Base-by-base conservation (phyloP, 1,284 basidiomycete genomes). In the Austroboletus rostrupii region DNA sequence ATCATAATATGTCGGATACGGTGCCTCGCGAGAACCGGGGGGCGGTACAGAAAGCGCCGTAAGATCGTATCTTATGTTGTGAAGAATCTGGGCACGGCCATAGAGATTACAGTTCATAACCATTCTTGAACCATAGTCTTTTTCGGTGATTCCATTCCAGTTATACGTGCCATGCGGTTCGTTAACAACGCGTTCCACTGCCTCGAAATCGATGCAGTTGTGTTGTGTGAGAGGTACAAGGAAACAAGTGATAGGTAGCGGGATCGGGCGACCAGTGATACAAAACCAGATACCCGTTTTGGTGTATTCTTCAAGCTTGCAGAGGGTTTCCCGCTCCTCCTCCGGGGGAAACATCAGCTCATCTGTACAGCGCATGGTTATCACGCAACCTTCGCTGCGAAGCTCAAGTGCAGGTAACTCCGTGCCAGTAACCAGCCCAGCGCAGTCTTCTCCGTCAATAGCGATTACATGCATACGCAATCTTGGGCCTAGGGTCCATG, bases 391-490 rank as follows among this genome's bases (percentile, higher is more conserved):
- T 31, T 67, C 65, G 51, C 67, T 67, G 29, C 64, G 58, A 31
- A 84, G 57, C 20, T 79, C 73, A 16, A 73, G 70, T 9, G 71
- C 59, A 0, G 77, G 77, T 39, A 90, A 68, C 20, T 61, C 56
- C 0, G 79, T 79, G 2, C 84, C 83, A 16, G 84, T 81, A 13
- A 90, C 69, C 17, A 90, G 67, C 4, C 80, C 86, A 21, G 78
- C 78, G 28, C 72, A 61, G 17, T 70, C 65, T 29, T 61, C 58
- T 12, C 75, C 79, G 53, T 81, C 75, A 29, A 86, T 64, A 42
- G 66, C 66, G 36, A 90, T 66, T 19, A 74, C 68, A 60, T 90
- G 87, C 43, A 86, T 61, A 73, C 81, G 87, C 29, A 85, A 61
- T 49, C 68, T 73, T 16, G 72, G 64, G 7, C 75, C 74, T 20